Evolutionary conservation across 2,329 filamentous ascomycete genomes (phyloP).

Genomic region (Diaporthe helianthi): DNA sequence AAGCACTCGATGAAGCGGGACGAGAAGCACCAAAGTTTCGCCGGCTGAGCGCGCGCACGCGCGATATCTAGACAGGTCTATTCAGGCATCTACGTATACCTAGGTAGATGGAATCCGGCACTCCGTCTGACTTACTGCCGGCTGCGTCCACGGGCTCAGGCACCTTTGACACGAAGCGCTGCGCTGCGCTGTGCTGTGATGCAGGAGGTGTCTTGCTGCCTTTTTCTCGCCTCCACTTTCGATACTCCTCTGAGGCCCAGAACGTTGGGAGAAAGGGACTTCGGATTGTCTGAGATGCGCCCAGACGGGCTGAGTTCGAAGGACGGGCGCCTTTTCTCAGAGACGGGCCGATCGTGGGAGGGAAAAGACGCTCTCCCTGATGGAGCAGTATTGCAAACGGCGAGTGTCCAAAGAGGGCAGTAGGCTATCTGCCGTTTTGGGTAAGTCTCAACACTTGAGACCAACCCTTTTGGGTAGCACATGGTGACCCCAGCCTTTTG

Average conservation of each 20-base stretch:
- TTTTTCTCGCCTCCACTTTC: conserved; percentile 22
- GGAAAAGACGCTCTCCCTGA: conserved; percentile 26
- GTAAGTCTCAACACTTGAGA: rapidly evolving
- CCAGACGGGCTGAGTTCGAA: conserved; percentile 9
- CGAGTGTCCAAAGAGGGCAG: conserved; percentile 19
- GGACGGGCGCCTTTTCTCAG: conserved; percentile 1
- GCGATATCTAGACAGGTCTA: background rate
- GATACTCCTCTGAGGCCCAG: conserved; percentile 21
- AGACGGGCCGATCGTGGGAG: conserved; percentile 17
- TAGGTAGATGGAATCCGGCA: background rate
- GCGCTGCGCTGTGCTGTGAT: background rate
- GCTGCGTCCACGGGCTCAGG: background rate
- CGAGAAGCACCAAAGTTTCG: conserved; percentile 9
- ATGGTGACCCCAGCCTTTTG: conserved; percentile 19
- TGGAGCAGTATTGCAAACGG: conserved; percentile 27
- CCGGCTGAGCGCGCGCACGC: conserved; percentile 3
- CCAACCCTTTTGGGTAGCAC: conserved; percentile 28
- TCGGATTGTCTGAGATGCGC: conserved; percentile 29
- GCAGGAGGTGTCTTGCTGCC: conserved; percentile 10
- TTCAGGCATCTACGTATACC: background rate
- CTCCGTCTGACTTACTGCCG: background rate
- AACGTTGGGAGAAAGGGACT: conserved; percentile 4
- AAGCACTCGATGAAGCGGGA: conserved; percentile 13
- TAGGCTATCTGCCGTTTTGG: background rate
- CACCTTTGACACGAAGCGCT: background rate